Percentiles rank a stretch among this genome's conserved stretches.
These are phyloP conservation scores for Themeda triandra DNA, from an alignment of 176 grass and related monocot species.

Conservation along the genomic window DNA sequence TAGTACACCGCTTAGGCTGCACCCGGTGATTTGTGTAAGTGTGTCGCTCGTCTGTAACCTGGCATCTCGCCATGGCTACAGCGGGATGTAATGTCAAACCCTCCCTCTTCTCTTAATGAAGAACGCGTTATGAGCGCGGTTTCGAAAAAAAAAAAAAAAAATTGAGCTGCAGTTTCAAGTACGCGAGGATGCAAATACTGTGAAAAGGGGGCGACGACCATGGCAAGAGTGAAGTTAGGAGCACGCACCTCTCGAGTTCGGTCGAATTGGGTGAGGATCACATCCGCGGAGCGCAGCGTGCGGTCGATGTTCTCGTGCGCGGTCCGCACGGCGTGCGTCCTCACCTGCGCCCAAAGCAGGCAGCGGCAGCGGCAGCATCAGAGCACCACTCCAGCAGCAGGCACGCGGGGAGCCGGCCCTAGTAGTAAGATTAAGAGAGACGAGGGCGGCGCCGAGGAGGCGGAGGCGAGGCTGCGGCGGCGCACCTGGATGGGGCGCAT, in stretches of 20 bases:
- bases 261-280: constrained; percentile 90
- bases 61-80: no score
- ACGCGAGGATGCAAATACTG: background rate
- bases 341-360: constrained; percentile 25
- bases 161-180: background rate
- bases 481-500: constrained; percentile 91
- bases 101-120: no score
- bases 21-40: no score
- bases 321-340: constrained; percentile 74
- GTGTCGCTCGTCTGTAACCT: no score
- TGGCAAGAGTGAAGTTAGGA: background rate
- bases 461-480: no score
- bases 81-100: no score
- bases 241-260: constrained; percentile 60
- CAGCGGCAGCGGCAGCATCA: background rate
- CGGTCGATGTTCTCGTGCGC: constrained; percentile 99
- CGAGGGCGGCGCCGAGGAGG: background rate
- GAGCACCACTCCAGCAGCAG: background rate
- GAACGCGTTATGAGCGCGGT: no score
- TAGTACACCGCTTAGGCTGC: no score
- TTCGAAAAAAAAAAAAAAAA: no score
- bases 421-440: background rate
- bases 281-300: constrained; percentile 85
- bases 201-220: background rate
- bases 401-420: background rate